A percentile compares a stretch with the other conserved stretches of the same genome.
These are phyloP conservation scores for Botrytis paeoniae DNA, from an alignment of 2,329 filamentous ascomycete genomes.

Conservation along the genomic window DNA sequence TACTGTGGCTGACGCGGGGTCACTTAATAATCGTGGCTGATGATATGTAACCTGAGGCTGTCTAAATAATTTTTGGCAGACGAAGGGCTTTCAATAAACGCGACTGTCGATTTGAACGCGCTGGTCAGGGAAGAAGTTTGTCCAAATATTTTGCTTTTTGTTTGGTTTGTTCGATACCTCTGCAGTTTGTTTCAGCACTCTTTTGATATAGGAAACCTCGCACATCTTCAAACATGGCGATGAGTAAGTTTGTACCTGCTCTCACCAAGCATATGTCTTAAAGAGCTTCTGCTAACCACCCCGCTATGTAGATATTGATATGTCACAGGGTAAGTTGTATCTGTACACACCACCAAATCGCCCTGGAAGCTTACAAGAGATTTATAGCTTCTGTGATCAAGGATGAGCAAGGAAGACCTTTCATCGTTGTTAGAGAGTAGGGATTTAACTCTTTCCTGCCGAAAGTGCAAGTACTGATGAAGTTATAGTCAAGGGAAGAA, in stretches of 20 bases:
- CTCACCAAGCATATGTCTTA: slow-evolving; percentile 28
- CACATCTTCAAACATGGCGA: slow-evolving; percentile 49
- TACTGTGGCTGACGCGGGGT: background rate
- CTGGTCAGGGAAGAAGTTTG: slow-evolving; percentile 22
- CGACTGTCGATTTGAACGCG: slow-evolving; percentile 28
- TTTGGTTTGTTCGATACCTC: slow-evolving; percentile 13
- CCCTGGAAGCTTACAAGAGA: slow-evolving; percentile 27
- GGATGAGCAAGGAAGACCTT: slow-evolving; percentile 94
- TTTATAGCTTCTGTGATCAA: slow-evolving; percentile 71
- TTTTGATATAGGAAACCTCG: slow-evolving; percentile 24
- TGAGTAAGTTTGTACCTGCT: slow-evolving; percentile 49
- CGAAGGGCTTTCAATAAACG: slow-evolving; percentile 27
- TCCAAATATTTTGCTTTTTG: slow-evolving; percentile 5
- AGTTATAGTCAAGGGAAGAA: slow-evolving; percentile 83
- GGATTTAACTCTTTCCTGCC: slow-evolving; percentile 41
- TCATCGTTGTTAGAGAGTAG: slow-evolving; percentile 97
- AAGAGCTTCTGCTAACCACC: slow-evolving; percentile 30
- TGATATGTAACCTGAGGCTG: background rate
- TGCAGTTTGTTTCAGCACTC: slow-evolving; percentile 1
- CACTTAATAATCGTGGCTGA: slow-evolving; percentile 5
- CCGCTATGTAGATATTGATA: slow-evolving; percentile 64
- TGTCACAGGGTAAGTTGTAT: slow-evolving; percentile 68
- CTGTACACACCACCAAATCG: background rate
- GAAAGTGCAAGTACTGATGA: slow-evolving; percentile 27
- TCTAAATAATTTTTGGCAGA: slow-evolving; percentile 23